Conservation (phyloP, 768 basidiomycete genomes). For the Leucocoprinus birnbaumii region DNA sequence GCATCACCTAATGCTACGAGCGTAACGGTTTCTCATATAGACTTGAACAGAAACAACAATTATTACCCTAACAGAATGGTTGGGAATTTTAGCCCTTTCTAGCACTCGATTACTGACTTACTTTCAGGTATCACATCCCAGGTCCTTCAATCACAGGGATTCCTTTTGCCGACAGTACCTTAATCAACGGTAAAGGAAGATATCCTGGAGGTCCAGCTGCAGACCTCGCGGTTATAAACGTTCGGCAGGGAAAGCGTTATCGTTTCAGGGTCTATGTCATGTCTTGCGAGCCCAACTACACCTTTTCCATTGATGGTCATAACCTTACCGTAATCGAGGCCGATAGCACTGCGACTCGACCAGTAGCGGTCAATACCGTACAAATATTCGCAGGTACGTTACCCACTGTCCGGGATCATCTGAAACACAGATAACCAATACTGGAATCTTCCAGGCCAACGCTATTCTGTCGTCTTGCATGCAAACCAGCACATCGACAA, state of each 20-base stretch:
- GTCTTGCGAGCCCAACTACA: slow-evolving; percentile 40
- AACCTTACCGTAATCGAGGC: slow-evolving; percentile 36
- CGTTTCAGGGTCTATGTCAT: slow-evolving; percentile 48
- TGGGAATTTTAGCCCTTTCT: not conserved
- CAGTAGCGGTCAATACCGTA: slow-evolving; percentile 34
- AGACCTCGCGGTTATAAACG: slow-evolving; percentile 34
- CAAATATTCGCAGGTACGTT: slow-evolving; percentile 37
- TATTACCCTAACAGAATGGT: slow-evolving; percentile 40
- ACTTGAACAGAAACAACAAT: slow-evolving; percentile 34
- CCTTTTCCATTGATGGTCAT: slow-evolving; percentile 38
- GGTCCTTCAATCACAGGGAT: slow-evolving; percentile 12
- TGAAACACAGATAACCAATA: too few relatives aligned
- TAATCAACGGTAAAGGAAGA: slow-evolving; percentile 47
- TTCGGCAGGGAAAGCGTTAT: slow-evolving; percentile 38
- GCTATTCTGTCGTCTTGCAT: slow-evolving; percentile 41
- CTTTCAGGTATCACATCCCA: slow-evolving; percentile 23
- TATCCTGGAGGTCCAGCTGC: slow-evolving; percentile 30
- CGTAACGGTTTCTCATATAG: not conserved
- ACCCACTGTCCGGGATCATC: too few relatives aligned
- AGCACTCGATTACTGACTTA: not conserved
- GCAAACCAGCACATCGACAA: slow-evolving; percentile 42
- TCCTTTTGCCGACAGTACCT: slow-evolving; percentile 25
- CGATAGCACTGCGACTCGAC: slow-evolving; percentile 29
- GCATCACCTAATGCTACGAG: not conserved
- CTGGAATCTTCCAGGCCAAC: slow-evolving; percentile 17